phyloP scores from a whole-genome alignment of 2,329 filamentous ascomycete species.

The Cercospora beticola region DNA sequence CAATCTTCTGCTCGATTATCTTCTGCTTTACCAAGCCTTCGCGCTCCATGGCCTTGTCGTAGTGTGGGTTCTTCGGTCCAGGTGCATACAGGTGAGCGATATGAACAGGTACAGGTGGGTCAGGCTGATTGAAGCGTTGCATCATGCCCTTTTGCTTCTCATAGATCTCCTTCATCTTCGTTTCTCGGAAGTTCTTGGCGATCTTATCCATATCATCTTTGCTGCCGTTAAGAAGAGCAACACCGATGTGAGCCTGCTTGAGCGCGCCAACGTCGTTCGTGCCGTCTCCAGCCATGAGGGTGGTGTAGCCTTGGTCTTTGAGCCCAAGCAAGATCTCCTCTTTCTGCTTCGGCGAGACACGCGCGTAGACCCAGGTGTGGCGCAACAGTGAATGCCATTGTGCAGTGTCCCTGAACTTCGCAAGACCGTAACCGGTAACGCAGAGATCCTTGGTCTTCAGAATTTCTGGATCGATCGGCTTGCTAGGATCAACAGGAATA shows the following conservation, averaged over 20 bases:
- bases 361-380: constrained; percentile 95
- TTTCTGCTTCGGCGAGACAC: constrained; percentile 97
- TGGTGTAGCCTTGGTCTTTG: constrained; percentile 96
- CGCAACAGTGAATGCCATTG: constrained; percentile 77
- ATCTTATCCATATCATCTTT: constrained; percentile 88
- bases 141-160: constrained; percentile 93
- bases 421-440: constrained; percentile 89
- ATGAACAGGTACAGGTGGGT: constrained; percentile 84
- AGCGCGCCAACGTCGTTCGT: constrained; percentile 97
- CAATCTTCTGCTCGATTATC: constrained; percentile 44
- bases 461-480: constrained; percentile 78
- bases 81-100: constrained; percentile 95
- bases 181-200: constrained; percentile 87
- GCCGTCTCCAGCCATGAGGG: constrained; percentile 96
- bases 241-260: constrained; percentile 96
- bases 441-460: constrained; percentile 86
- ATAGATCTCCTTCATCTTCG: constrained; percentile 97
- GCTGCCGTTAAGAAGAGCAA: constrained; percentile 92
- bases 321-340: constrained; percentile 96
- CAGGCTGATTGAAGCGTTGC: constrained; percentile 89
- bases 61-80: constrained; percentile 88
- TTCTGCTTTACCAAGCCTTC: constrained; percentile 79
- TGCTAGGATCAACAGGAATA: constrained; percentile 79
- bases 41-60: constrained; percentile 83
- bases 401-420: constrained; percentile 79